Evolutionary conservation across 1,139 yeast species (phyloP).

Genomic region (Kodamaea derodonti): DNA sequence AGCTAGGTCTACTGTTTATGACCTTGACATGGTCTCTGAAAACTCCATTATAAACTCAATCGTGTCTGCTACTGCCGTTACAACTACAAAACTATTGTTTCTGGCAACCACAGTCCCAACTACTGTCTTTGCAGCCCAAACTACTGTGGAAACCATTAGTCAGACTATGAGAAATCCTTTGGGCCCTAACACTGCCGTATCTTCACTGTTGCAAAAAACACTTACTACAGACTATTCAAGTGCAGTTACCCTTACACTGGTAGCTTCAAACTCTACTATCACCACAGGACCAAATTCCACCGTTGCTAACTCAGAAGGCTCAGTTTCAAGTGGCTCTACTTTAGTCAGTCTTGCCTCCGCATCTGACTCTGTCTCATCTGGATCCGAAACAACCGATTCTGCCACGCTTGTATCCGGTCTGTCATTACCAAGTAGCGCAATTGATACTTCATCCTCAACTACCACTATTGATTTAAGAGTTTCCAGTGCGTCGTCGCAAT

Average conservation of each 20-base stretch:
- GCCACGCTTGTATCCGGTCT: background rate
- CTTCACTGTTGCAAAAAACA: conserved; percentile 11
- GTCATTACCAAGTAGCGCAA: no score
- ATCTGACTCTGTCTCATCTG: background rate
- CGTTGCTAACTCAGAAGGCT: background rate
- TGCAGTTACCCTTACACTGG: conserved; percentile 7
- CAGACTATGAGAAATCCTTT: conserved; percentile 27
- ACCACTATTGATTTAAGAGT: conserved; percentile 12
- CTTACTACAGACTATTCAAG: conserved; percentile 9
- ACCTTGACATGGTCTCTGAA: conserved; percentile 7
- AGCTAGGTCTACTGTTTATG: conserved; percentile 10
- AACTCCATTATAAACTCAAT: conserved; percentile 4
- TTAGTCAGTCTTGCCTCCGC: background rate
- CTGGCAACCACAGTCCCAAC: conserved; percentile 22
- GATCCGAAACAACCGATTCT: background rate
- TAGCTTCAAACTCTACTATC: background rate
- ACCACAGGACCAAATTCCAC: background rate
- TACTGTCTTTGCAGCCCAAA: conserved; percentile 16
- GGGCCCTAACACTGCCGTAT: conserved; percentile 19
- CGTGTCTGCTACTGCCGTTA: conserved; percentile 18
- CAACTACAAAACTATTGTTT: conserved; percentile 26
- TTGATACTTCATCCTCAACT: conserved; percentile 2
- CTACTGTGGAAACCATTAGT: conserved; percentile 17
- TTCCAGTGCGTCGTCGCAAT: conserved; percentile 1
- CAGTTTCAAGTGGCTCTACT: background rate